Percentiles rank a stretch among this genome's conserved stretches.
phyloP scores from a whole-genome alignment of 1,284 basidiomycete genomes.

The Ganoderma lingzhi region DNA sequence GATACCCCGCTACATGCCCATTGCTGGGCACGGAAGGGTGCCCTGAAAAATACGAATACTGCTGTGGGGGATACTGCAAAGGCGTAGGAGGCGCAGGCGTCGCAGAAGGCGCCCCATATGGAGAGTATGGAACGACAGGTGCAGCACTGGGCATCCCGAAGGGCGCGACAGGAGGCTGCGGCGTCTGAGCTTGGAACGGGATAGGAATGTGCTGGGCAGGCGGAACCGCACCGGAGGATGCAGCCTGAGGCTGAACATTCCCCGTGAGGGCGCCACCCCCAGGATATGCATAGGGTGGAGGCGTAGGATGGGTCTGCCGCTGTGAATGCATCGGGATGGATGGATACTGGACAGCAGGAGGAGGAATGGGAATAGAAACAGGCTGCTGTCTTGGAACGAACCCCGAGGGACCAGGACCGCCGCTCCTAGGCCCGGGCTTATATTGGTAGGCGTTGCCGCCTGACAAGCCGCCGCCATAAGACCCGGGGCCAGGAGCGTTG shows the following conservation, averaged over 20 bases:
- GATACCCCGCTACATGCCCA: conserved; percentile 19
- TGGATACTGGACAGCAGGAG: conserved; percentile 1
- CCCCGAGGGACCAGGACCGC: conserved; percentile 4
- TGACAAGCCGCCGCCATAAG: conserved; percentile 12
- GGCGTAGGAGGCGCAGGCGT: conserved; percentile 5
- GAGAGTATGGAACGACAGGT: conserved; percentile 9
- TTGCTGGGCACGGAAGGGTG: conserved; percentile 9
- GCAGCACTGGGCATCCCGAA: conserved; percentile 12
- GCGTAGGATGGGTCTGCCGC: conserved; percentile 1
- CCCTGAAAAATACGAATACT: conserved; percentile 14
- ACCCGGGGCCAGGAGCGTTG: conserved; percentile 23
- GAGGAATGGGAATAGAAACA: conserved; percentile 9
- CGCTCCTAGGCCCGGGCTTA: conserved; percentile 26
- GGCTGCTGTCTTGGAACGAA: conserved; percentile 9
- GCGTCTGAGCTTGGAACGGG: conserved; percentile 6
- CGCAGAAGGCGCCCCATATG: conserved; percentile 13
- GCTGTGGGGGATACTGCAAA: conserved; percentile 19
- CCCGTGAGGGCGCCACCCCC: conserved; percentile 9
- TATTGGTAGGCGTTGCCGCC: conserved; percentile 9
- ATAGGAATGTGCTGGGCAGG: conserved; percentile 15
- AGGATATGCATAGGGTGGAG: conserved; percentile 14
- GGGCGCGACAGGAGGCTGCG: conserved; percentile 6
- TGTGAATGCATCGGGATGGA: background rate
- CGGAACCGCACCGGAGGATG: conserved; percentile 15
- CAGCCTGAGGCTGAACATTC: conserved; percentile 18